These are phyloP conservation scores for Saussurea involucrata DNA, from an alignment of 129 eudicot species.

Conservation along the genomic window DNA sequence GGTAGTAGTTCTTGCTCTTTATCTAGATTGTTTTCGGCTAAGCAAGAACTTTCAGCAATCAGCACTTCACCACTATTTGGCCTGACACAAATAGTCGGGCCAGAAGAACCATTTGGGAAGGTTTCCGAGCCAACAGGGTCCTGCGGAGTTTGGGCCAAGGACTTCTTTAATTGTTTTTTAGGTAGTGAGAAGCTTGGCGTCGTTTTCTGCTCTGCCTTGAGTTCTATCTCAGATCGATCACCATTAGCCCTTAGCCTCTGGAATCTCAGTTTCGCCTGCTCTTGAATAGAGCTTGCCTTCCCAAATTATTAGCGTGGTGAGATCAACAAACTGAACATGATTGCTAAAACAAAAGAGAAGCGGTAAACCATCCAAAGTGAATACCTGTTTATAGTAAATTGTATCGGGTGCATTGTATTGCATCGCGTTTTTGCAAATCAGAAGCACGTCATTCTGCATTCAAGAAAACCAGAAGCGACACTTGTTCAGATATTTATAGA, in stretches of 20 bases:
- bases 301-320: slow-evolving; percentile 25
- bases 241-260: slow-evolving; percentile 50
- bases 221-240: slow-evolving; percentile 58
- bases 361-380: background rate
- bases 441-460: slow-evolving; percentile 78
- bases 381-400: slow-evolving; percentile 89
- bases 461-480: slow-evolving; percentile 20
- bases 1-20: slow-evolving; percentile 61
- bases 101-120: slow-evolving; percentile 39
- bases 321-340: slow-evolving; percentile 24
- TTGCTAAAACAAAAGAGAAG: background rate
- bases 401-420: slow-evolving; percentile 93
- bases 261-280: slow-evolving; percentile 76
- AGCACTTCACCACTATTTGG: slow-evolving; percentile 40
- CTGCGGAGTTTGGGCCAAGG: slow-evolving; percentile 35
- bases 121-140: slow-evolving; percentile 78
- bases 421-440: slow-evolving; percentile 92
- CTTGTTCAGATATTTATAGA: background rate
- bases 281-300: slow-evolving; percentile 93
- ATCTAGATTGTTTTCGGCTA: slow-evolving; percentile 50
- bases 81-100: slow-evolving; percentile 42
- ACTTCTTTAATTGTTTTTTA: slow-evolving; percentile 60
- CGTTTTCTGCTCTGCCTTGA: slow-evolving; percentile 46
- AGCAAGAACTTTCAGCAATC: slow-evolving; percentile 40
- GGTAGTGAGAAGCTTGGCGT: slow-evolving; percentile 36